Conservation (phyloP, 2,329 filamentous ascomycete species). For the Fusarium odoratissimum region DNA sequence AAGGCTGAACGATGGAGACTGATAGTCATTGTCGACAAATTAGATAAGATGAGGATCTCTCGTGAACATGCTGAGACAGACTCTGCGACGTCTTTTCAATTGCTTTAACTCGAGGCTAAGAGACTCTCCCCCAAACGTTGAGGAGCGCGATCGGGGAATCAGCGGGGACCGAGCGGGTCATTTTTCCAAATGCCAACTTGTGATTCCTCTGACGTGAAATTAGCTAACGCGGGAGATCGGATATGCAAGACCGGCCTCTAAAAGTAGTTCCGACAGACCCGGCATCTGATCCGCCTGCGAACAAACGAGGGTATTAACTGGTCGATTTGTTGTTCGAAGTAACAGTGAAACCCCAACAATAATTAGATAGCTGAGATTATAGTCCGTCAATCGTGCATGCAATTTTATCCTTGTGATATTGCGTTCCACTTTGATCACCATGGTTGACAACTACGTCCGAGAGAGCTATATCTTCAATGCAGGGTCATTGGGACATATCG, state of each 20-base stretch:
- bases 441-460: accelerated
- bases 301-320: not conserved
- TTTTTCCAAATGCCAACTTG: not conserved
- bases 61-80: not conserved
- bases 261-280: not conserved
- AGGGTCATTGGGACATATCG: not conserved
- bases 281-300: not conserved
- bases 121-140: not conserved
- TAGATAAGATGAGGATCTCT: not conserved
- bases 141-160: not conserved
- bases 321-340: not conserved
- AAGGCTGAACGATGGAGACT: conserved; percentile 5
- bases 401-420: not conserved
- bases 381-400: accelerated
- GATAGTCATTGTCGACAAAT: not conserved
- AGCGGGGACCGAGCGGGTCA: not conserved
- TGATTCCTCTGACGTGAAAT: not conserved
- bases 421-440: not conserved
- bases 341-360: not conserved
- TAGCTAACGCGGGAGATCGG: not conserved
- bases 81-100: not conserved
- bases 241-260: not conserved
- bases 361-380: not conserved
- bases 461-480: not conserved
- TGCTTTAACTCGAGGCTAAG: not conserved